Evolutionary conservation across 139 green algal genomes (phyloP).

Genomic region (Bryopsis sp.): DNA sequence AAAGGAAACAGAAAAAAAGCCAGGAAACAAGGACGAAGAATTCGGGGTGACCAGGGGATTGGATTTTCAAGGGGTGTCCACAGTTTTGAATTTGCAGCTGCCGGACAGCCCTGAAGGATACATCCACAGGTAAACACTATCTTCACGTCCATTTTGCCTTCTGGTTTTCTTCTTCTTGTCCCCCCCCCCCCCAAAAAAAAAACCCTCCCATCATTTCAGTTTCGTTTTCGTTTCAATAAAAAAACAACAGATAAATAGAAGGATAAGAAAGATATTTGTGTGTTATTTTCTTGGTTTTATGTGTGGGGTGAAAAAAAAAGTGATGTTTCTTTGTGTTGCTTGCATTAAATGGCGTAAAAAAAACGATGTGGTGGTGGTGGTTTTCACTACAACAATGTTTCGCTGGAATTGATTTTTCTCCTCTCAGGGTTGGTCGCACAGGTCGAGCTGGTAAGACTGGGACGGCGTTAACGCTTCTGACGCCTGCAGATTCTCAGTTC

Average conservation of each 20-base stretch:
- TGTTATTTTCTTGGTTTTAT: too few relatives aligned
- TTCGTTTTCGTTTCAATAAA: too few relatives aligned
- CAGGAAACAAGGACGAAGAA: constrained; percentile 59
- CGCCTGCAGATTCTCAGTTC: neutral
- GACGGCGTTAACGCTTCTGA: neutral
- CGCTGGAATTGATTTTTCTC: neutral
- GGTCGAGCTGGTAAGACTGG: neutral
- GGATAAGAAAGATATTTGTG: too few relatives aligned
- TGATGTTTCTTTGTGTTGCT: too few relatives aligned
- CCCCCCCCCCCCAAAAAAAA: too few relatives aligned
- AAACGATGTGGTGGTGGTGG: too few relatives aligned
- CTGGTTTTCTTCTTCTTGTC: too few relatives aligned
- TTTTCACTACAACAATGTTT: neutral
- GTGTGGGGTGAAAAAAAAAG: too few relatives aligned
- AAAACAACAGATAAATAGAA: too few relatives aligned
- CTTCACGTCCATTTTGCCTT: too few relatives aligned
- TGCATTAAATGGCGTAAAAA: too few relatives aligned
- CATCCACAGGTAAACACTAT: neutral
- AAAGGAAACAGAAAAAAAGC: constrained; percentile 18
- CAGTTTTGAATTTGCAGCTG: constrained; percentile 82
- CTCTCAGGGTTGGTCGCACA: neutral
- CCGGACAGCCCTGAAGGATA: constrained; percentile 35
- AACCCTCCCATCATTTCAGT: too few relatives aligned
- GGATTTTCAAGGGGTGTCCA: constrained; percentile 92
- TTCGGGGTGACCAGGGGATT: constrained; percentile 93